phyloP scores from a whole-genome alignment of 2,329 filamentous ascomycete genomes.

The Periconia macrospinosa region DNA sequence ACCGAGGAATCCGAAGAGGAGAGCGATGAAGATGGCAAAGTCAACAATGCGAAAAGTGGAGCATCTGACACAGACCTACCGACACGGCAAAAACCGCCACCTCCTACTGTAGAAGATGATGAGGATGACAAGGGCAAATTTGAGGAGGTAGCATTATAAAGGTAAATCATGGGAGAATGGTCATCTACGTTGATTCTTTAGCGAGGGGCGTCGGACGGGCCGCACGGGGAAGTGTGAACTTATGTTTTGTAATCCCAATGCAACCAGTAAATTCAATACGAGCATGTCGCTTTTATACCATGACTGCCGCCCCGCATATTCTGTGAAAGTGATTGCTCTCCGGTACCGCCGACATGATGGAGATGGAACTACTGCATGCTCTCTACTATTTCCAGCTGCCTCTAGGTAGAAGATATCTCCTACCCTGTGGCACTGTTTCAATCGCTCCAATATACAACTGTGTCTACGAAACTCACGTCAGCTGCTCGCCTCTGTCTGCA shows the following conservation, averaged over 20 bases:
- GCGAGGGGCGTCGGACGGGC: background rate
- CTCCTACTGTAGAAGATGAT: slow-evolving; percentile 31
- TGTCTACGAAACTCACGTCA: too few relatives aligned
- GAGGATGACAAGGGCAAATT: slow-evolving; percentile 37
- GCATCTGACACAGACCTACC: slow-evolving; percentile 32
- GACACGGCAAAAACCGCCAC: slow-evolving; percentile 28
- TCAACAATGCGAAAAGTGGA: slow-evolving; percentile 30
- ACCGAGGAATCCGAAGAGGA: slow-evolving; percentile 26
- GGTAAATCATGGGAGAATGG: background rate
- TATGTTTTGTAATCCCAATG: slow-evolving; percentile 4
- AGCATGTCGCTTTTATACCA: background rate
- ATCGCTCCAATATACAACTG: too few relatives aligned
- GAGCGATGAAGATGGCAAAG: slow-evolving; percentile 25
- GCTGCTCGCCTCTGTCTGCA: too few relatives aligned
- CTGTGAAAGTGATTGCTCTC: too few relatives aligned
- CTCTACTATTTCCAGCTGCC: too few relatives aligned
- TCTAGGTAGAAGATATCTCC: too few relatives aligned
- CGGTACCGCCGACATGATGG: too few relatives aligned
- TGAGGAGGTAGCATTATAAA: slow-evolving; percentile 34
- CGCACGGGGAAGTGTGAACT: background rate
- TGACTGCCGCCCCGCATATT: background rate
- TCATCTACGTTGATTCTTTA: background rate
- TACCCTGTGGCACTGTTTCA: too few relatives aligned
- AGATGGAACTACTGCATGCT: too few relatives aligned
- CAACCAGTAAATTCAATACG: background rate